Conservation (phyloP, 2,329 filamentous ascomycete genomes). For the Clonostachys byssicola region DNA sequence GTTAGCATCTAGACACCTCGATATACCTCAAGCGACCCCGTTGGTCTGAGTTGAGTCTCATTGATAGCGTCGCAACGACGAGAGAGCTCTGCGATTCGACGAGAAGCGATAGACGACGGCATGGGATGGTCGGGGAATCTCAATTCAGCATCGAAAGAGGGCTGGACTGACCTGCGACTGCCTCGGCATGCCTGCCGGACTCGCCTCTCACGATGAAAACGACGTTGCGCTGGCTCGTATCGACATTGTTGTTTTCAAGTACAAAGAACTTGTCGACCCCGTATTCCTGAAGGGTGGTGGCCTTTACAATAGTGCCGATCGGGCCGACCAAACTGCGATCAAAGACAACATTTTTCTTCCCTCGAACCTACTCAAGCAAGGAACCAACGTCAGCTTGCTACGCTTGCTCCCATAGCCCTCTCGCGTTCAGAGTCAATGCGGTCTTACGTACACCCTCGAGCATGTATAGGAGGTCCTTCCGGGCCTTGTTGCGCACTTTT, state of each 20-base stretch:
- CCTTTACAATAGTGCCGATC: constrained; percentile 88
- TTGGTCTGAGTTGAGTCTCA: too few species aligned
- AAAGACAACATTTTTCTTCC: constrained; percentile 97
- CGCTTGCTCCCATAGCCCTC: constrained; percentile 5
- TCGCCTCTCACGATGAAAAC: constrained; percentile 91
- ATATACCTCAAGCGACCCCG: too few species aligned
- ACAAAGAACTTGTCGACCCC: constrained; percentile 98
- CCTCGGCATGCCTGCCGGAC: constrained; percentile 76
- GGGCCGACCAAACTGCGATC: constrained; percentile 87
- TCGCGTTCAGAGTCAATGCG: constrained; percentile 15
- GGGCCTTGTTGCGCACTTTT: constrained; percentile 75
- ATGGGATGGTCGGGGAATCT: too few species aligned
- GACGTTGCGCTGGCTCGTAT: constrained; percentile 91
- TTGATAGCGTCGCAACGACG: too few species aligned
- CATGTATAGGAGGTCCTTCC: constrained; percentile 83
- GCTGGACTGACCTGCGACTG: constrained; percentile 74
- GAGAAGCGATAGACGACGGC: too few species aligned
- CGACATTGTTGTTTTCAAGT: constrained; percentile 91
- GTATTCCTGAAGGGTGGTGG: constrained; percentile 92
- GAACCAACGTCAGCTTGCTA: constrained; percentile 1
- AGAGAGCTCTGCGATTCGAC: too few species aligned
- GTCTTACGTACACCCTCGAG: constrained; percentile 83
- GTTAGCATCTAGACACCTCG: constrained; percentile 3
- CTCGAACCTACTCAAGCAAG: constrained; percentile 68
- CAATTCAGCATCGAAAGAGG: not conserved